These are phyloP conservation scores for Tephrocybe sp. DNA, from an alignment of 768 basidiomycete genomes.

Conservation along the genomic window DNA sequence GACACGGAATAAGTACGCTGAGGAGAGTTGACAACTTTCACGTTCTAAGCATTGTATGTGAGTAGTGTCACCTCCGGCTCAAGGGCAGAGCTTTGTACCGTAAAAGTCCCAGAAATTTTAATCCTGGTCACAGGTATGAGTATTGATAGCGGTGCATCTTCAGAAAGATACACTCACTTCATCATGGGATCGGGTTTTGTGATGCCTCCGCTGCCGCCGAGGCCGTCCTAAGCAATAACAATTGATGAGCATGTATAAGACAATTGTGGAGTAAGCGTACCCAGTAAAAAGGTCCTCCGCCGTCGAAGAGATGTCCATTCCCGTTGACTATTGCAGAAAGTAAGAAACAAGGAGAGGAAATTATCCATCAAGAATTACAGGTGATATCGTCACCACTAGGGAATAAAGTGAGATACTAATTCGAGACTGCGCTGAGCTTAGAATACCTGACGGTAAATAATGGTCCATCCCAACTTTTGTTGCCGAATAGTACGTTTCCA, in stretches of 20 bases:
- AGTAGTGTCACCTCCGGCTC: neutral
- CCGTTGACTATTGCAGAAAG: constrained; percentile 31
- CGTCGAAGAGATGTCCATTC: constrained; percentile 38
- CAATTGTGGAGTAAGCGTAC: constrained; percentile 17
- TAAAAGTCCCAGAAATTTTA: constrained; percentile 34
- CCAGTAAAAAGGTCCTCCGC: constrained; percentile 43
- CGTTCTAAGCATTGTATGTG: constrained; percentile 26
- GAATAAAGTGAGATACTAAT: neutral
- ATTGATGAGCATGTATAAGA: neutral
- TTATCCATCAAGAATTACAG: constrained; percentile 30
- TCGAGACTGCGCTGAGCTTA: neutral
- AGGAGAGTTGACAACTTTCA: constrained; percentile 40
- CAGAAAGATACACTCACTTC: constrained; percentile 26
- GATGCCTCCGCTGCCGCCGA: constrained; percentile 35
- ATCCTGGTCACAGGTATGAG: constrained; percentile 23
- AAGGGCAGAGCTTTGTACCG: constrained; percentile 13
- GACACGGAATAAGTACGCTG: constrained; percentile 35
- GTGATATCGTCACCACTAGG: constrained; percentile 44
- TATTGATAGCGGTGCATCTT: neutral
- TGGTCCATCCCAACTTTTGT: constrained; percentile 49
- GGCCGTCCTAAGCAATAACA: constrained; percentile 33
- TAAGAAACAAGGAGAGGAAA: neutral
- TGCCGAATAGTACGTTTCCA: constrained; percentile 58
- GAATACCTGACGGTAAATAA: constrained; percentile 48
- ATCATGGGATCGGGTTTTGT: constrained; percentile 42